Percentiles rank a stretch among this genome's conserved stretches.
Conservation (phyloP, 2,329 filamentous ascomycete genomes). For the Alternaria sp. region DNA sequence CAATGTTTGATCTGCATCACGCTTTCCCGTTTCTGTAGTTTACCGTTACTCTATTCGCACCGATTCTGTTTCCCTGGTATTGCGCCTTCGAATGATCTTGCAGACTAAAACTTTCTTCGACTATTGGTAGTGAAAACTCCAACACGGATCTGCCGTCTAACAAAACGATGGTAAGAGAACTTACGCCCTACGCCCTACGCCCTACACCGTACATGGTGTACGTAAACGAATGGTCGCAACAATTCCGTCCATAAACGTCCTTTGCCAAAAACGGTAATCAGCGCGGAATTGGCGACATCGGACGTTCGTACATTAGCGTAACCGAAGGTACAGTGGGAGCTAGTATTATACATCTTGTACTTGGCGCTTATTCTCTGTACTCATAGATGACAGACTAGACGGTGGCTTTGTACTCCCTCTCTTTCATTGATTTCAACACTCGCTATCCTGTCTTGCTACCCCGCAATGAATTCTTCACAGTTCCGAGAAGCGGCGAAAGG, state of each 20-base stretch:
- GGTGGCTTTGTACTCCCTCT: background rate
- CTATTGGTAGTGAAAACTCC: no score
- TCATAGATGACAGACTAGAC: background rate
- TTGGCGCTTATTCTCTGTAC: background rate
- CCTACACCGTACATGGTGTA: background rate
- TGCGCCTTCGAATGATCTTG: background rate
- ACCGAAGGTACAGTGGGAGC: background rate
- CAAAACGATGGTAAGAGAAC: no score
- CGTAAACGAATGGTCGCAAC: background rate
- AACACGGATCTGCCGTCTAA: background rate
- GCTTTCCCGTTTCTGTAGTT: background rate
- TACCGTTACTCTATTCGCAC: background rate
- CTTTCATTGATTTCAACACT: background rate
- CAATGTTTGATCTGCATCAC: slow-evolving; percentile 1
- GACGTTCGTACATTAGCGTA: slow-evolving; percentile 7
- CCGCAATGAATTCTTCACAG: slow-evolving; percentile 73
- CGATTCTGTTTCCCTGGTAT: background rate
- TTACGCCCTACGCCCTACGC: slow-evolving; percentile 20
- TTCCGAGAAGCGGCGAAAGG: slow-evolving; percentile 80
- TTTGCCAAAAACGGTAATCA: slow-evolving; percentile 12
- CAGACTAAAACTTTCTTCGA: background rate
- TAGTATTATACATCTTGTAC: background rate
- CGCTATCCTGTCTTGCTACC: background rate
- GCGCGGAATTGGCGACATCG: slow-evolving; percentile 29
- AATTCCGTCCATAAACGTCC: background rate